Base-by-base conservation (phyloP, 129 eudicot genomes). In the Centrapalus pauciflorus region DNA sequence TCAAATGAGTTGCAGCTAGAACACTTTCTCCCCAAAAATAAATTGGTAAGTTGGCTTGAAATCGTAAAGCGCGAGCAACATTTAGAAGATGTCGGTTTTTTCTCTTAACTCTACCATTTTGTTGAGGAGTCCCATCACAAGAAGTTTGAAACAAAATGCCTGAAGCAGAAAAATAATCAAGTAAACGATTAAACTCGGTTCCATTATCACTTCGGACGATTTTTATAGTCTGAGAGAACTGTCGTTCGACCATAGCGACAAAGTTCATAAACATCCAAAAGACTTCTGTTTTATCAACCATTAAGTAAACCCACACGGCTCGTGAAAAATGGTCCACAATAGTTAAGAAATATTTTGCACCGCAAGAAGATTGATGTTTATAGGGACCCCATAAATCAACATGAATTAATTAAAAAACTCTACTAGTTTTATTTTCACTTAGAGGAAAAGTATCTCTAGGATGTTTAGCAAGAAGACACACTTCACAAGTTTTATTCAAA, bases 321-420 rank as follows among this genome's bases (percentile, higher is more conserved):
- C 5, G 13, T 38, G 43, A 51, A 35, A 24, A 64, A 30, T 74
- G 67, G 21, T 74, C 79, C 4, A 66, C 67, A 2, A 74, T 38
- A 0, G 66, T 74, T 0, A 55, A 10, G 25, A 74, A 74, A 61
- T 34, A 52, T 3, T 26, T 10, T 16, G 41, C 28, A n/a, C 67
- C 71, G 27, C 28, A 19, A 24, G 37, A 35, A 32, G 38, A 59
- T 4, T n/a, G 0, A 25, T 29, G 19, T 3, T 20, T 6, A n/a
- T 50, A 73, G 13, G 23, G 46, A 29, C 38, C 70, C 70, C 69
- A 72, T 20, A 72, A 12, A 29, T 72, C 77, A 27, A 7, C 2
- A 61, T 73, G 71, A 6, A 73, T 7, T 1, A 72, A 24, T 7
- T 73, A 65, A 35, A 73, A 64, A 51, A 9, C 2, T 4, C 7